Percentiles rank a stretch among this genome's conserved stretches.
Evolutionary conservation across 352 stramenopile genomes (phyloP).

Genomic region (Pythium brachiatum): DNA sequence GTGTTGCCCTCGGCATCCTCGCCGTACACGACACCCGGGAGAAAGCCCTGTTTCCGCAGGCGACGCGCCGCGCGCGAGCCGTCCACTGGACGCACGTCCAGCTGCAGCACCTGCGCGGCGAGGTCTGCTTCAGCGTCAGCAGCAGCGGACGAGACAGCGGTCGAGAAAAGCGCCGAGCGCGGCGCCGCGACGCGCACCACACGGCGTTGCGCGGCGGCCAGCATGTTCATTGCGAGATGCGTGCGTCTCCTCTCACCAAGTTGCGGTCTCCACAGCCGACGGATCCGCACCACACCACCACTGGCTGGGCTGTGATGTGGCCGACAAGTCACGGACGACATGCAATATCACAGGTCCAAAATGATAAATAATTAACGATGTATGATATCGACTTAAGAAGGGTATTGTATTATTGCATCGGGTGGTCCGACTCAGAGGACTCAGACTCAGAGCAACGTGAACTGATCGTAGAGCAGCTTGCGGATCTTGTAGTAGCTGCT

Average conservation of each 20-base stretch:
- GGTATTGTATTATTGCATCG: constrained; percentile 7
- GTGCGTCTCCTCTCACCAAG: background rate
- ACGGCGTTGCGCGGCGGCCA: constrained; percentile 31
- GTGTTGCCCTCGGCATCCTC: constrained; percentile 63
- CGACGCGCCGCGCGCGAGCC: constrained; percentile 76
- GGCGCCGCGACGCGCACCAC: constrained; percentile 31
- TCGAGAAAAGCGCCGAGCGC: constrained; percentile 39
- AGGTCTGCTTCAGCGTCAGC: background rate
- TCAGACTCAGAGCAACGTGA: constrained; percentile 74
- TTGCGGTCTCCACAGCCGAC: constrained; percentile 1
- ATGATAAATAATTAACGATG: background rate
- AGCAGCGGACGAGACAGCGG: constrained; percentile 22
- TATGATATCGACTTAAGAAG: constrained; percentile 10
- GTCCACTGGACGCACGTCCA: constrained; percentile 60
- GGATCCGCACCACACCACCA: constrained; percentile 22
- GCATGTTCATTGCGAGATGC: constrained; percentile 16
- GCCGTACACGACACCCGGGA: constrained; percentile 84
- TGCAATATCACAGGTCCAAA: constrained; percentile 12
- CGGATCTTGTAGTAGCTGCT: constrained; percentile 88
- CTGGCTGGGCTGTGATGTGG: constrained; percentile 26
- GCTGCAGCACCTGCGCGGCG: constrained; percentile 40
- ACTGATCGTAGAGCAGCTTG: constrained; percentile 85
- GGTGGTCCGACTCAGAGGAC: background rate
- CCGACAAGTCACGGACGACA: constrained; percentile 13
- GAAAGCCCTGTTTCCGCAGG: constrained; percentile 74